Conservation (phyloP, 805 yeast genomes). For the Wickerhamomyces alni region DNA sequence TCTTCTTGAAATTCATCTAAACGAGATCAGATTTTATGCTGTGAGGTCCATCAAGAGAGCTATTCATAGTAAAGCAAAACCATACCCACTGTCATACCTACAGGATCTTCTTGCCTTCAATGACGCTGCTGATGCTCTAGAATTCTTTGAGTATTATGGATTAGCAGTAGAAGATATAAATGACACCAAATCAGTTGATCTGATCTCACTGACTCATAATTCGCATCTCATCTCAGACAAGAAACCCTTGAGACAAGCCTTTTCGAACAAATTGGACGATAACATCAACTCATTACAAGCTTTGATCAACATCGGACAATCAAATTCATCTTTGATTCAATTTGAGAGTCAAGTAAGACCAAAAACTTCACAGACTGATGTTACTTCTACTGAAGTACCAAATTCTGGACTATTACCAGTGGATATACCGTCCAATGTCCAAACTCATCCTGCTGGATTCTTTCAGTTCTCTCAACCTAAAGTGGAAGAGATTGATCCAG, state of each 20-base stretch:
- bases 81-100: constrained; percentile 47
- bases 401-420: too few species aligned
- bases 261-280: constrained; percentile 34
- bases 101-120: constrained; percentile 61
- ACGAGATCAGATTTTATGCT: constrained; percentile 72
- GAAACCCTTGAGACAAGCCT: constrained; percentile 42
- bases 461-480: constrained; percentile 1
- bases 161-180: constrained; percentile 35
- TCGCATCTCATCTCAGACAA: constrained; percentile 31
- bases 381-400: too few species aligned
- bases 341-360: not conserved
- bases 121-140: constrained; percentile 40
- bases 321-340: constrained; percentile 4
- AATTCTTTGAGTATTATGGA: constrained; percentile 61
- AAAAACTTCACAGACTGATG: too few species aligned
- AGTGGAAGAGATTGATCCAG: not conserved
- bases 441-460: not conserved
- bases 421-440: too few species aligned
- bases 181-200: constrained; percentile 32
- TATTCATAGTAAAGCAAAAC: constrained; percentile 65
- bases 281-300: constrained; percentile 28
- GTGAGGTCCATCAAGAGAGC: constrained; percentile 59
- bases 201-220: constrained; percentile 34
- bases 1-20: constrained; percentile 71
- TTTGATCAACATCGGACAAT: constrained; percentile 25